These are phyloP conservation scores for Lactifluus subvellereus DNA, from an alignment of 768 basidiomycete species.

Conservation along the genomic window DNA sequence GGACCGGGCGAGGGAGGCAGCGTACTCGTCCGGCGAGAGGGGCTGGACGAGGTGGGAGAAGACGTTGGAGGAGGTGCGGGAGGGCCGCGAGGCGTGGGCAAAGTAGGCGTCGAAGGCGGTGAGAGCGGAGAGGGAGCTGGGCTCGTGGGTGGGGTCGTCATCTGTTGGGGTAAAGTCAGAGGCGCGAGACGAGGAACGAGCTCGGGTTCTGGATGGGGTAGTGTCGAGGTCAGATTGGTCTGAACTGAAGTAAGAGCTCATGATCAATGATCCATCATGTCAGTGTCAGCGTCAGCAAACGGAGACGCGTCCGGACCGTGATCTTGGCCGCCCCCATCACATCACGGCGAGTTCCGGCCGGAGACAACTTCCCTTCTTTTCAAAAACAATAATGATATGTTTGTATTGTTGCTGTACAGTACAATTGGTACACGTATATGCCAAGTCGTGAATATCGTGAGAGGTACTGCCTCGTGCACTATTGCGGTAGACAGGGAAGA, in stretches of 20 bases:
- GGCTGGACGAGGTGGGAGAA: constrained; percentile 74
- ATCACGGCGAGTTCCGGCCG: too few species aligned
- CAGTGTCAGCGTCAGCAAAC: not conserved
- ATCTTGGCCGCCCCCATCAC: not conserved
- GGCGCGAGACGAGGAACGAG: constrained; percentile 8
- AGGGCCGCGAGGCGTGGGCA: constrained; percentile 49
- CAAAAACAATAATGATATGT: too few species aligned
- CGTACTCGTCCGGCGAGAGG: constrained; percentile 59
- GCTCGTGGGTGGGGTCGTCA: constrained; percentile 23
- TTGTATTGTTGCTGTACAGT: too few species aligned
- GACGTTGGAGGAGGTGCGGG: constrained; percentile 71
- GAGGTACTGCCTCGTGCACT: not conserved
- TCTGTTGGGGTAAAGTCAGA: constrained; percentile 27
- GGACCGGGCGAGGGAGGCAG: constrained; percentile 30
- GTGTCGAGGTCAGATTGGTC: constrained; percentile 18
- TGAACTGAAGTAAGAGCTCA: not conserved
- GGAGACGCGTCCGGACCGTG: not conserved
- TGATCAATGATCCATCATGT: too few species aligned
- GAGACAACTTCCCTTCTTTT: too few species aligned
- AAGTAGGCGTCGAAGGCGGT: constrained; percentile 88
- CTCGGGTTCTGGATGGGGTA: constrained; percentile 13
- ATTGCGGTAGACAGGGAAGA: not conserved
- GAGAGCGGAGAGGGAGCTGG: constrained; percentile 58
- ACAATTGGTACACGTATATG: too few species aligned
- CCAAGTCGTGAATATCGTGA: not conserved